Percentiles rank a stretch among this genome's conserved stretches.
These are phyloP conservation scores for Daldinia sp. DNA, from an alignment of 2,329 filamentous ascomycete genomes.

Conservation along the genomic window DNA sequence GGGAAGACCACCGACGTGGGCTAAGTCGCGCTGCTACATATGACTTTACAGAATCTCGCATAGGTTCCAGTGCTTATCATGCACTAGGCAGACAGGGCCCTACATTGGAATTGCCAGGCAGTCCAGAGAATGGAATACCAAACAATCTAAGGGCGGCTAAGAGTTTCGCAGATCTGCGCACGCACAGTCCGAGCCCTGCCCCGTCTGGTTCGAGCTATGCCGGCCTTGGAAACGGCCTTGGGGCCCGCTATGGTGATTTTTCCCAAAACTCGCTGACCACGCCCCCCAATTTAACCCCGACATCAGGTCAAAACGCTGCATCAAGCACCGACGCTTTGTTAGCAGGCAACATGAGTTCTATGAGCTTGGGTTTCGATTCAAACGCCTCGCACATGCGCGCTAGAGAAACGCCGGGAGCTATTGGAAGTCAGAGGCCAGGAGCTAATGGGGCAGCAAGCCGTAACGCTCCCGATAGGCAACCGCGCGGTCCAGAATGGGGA, in stretches of 20 bases:
- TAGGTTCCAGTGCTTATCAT: slow-evolving; percentile 76
- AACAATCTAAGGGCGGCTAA: slow-evolving; percentile 92
- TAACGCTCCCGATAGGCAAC: slow-evolving; percentile 70
- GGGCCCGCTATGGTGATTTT: slow-evolving; percentile 52
- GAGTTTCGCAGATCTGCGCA: slow-evolving; percentile 94
- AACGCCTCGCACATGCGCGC: slow-evolving; percentile 54
- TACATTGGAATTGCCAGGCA: slow-evolving; percentile 89
- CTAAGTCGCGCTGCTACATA: slow-evolving; percentile 96
- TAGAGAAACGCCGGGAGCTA: slow-evolving; percentile 69
- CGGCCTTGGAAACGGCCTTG: slow-evolving; percentile 62
- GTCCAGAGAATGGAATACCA: slow-evolving; percentile 73
- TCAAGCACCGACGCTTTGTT: slow-evolving; percentile 52
- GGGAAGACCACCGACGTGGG: slow-evolving; percentile 83
- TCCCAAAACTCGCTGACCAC: slow-evolving; percentile 51
- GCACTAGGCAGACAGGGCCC: slow-evolving; percentile 84
- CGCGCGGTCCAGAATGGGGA: slow-evolving; percentile 74
- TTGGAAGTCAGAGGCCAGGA: slow-evolving; percentile 73
- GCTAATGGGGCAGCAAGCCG: slow-evolving; percentile 59
- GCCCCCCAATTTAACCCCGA: slow-evolving; percentile 53
- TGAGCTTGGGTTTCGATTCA: slow-evolving; percentile 66
- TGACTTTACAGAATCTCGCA: slow-evolving; percentile 84
- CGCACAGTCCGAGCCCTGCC: slow-evolving; percentile 93
- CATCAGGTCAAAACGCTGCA: slow-evolving; percentile 51
- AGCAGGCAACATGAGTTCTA: slow-evolving; percentile 54
- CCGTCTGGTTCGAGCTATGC: slow-evolving; percentile 87